Conservation (phyloP, 1,284 basidiomycete genomes). For the Neonothopanus nambi region DNA sequence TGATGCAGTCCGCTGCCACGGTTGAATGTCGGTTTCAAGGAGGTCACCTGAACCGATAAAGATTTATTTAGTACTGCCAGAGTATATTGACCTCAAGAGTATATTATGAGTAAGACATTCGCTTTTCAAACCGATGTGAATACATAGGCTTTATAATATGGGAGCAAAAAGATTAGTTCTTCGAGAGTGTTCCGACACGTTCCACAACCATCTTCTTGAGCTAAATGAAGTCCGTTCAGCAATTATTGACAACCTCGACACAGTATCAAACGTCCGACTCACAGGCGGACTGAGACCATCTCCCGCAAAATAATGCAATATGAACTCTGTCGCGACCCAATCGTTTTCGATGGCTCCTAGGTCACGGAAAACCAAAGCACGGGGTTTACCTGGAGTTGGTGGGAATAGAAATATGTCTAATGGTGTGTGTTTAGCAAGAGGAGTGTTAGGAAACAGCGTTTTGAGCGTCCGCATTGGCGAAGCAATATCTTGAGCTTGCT, state of each 20-base stretch:
- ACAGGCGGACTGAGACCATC: constrained; percentile 72
- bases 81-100: background rate
- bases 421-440: constrained; percentile 62
- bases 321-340: constrained; percentile 74
- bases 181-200: constrained; percentile 20
- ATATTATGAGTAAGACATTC: background rate
- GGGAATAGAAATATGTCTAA: constrained; percentile 69
- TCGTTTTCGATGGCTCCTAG: constrained; percentile 68
- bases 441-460: constrained; percentile 71
- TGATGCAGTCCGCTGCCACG: background rate
- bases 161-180: no score
- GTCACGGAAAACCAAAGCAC: constrained; percentile 68
- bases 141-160: background rate
- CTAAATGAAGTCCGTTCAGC: constrained; percentile 26
- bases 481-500: constrained; percentile 56
- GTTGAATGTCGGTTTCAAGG: background rate
- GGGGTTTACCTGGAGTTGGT: constrained; percentile 48
- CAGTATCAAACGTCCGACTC: no score
- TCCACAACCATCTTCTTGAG: constrained; percentile 44
- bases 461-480: constrained; percentile 72
- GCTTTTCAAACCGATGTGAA: no score
- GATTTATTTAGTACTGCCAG: background rate
- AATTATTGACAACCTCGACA: background rate
- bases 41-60: background rate
- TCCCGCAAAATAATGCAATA: constrained; percentile 74